A percentile compares a stretch with the other conserved stretches of the same genome.
These are phyloP conservation scores for Lentinus tigrinus DNA, from an alignment of 768 basidiomycete genomes.

Conservation along the genomic window DNA sequence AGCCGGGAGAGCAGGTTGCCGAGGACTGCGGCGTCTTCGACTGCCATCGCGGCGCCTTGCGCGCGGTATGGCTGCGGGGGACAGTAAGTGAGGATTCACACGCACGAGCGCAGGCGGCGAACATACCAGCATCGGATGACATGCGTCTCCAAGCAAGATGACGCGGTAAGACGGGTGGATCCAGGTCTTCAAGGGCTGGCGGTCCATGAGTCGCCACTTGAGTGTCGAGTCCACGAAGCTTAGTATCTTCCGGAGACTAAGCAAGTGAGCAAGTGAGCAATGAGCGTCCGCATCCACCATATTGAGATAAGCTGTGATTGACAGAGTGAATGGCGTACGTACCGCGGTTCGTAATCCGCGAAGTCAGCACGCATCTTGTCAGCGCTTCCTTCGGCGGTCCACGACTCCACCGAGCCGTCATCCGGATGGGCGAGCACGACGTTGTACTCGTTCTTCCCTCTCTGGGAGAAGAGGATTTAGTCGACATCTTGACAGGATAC, in stretches of 20 bases:
- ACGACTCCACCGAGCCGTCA: conserved; percentile 40
- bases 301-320: background rate
- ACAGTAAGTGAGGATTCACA: background rate
- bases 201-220: conserved; percentile 44
- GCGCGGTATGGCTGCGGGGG: conserved; percentile 38
- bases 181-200: conserved; percentile 39
- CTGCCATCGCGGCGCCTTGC: conserved; percentile 43
- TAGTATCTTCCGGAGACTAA: conserved; percentile 37
- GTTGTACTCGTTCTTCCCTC: conserved; percentile 36
- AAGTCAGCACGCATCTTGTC: conserved; percentile 44
- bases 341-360: conserved; percentile 42
- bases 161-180: conserved; percentile 35
- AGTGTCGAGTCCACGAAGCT: conserved; percentile 36
- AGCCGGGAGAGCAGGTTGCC: conserved; percentile 49
- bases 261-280: background rate
- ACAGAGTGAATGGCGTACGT: background rate
- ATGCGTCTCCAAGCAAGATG: conserved; percentile 39
- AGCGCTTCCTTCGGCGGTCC: conserved; percentile 41
- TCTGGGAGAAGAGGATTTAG: conserved; percentile 17
- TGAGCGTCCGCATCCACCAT: no score
- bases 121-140: conserved; percentile 44
- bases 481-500: background rate
- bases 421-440: conserved; percentile 38
- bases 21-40: conserved; percentile 52
- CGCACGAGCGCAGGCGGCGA: background rate